A percentile compares a stretch with the other conserved stretches of the same genome.
Conservation (phyloP, 2,329 filamentous ascomycete genomes). For the Aureobasidium lini region DNA sequence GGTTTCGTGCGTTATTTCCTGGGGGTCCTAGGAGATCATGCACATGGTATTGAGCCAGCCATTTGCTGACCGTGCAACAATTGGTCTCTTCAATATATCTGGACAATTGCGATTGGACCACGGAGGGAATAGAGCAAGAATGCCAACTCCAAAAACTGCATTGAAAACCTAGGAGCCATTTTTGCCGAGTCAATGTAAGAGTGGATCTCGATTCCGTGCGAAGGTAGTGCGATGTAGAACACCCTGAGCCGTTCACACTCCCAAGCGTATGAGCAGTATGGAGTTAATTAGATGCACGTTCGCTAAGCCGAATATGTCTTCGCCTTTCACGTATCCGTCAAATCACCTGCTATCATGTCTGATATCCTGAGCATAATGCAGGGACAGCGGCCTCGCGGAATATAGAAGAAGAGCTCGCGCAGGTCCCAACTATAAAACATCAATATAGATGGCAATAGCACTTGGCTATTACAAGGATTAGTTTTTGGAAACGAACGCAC, state of each 20-base stretch:
- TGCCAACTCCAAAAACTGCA: neutral
- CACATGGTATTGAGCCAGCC: slow-evolving; percentile 1
- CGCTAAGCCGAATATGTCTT: neutral
- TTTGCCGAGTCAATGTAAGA: neutral
- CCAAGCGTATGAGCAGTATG: neutral
- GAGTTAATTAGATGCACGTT: neutral
- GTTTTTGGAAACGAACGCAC: neutral
- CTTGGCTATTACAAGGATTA: neutral
- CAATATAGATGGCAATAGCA: neutral
- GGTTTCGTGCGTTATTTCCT: slow-evolving; percentile 4
- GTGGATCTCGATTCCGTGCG: neutral
- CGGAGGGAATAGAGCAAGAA: neutral
- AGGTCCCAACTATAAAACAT: neutral
- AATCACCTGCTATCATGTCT: neutral
- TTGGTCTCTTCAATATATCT: neutral
- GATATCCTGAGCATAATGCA: neutral
- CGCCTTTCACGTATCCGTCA: neutral
- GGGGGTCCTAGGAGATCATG: neutral
- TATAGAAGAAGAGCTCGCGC: neutral
- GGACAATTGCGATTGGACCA: neutral
- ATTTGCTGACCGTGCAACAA: neutral
- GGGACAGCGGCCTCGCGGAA: neutral
- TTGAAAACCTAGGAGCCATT: neutral
- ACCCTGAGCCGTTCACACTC: neutral
- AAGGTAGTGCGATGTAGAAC: neutral